Conservation (phyloP, 805 yeast genomes). For the Zygosaccharomyces pseudorouxii region DNA sequence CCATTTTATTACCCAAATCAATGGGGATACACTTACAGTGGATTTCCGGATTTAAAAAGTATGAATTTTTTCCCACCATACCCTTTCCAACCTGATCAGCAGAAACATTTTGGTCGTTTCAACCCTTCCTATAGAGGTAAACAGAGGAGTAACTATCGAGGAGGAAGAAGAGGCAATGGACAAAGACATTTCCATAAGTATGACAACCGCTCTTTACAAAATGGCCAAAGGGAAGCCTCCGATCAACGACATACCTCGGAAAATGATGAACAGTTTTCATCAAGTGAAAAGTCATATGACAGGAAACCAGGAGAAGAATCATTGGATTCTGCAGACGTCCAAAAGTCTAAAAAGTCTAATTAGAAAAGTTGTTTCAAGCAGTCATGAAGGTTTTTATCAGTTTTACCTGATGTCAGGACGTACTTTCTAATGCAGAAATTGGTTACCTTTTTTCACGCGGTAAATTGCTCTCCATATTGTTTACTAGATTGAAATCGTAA, state of each 20-base stretch:
- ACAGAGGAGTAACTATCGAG: constrained; percentile 17
- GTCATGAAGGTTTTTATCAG: background rate
- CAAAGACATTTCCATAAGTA: background rate
- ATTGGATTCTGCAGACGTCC: no score
- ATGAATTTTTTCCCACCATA: constrained; percentile 7
- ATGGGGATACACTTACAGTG: constrained; percentile 6
- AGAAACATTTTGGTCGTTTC: constrained; percentile 4
- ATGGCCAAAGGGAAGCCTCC: background rate
- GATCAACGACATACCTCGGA: background rate
- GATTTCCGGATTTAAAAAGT: constrained; percentile 5
- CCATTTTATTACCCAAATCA: constrained; percentile 11
- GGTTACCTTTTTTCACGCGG: no score
- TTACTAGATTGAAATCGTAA: background rate
- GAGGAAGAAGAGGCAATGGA: constrained; percentile 11
- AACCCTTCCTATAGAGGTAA: constrained; percentile 21
- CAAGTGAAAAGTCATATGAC: background rate
- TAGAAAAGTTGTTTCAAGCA: background rate
- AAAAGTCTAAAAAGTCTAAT: background rate
- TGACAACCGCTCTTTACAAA: background rate
- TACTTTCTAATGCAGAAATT: background rate
- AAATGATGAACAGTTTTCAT: background rate
- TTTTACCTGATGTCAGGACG: background rate
- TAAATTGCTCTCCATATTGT: background rate
- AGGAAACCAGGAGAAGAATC: background rate
- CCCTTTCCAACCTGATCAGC: constrained; percentile 2